Percentiles rank a stretch among this genome's conserved stretches.
These are phyloP conservation scores for Macrotyloma uniflorum DNA, from an alignment of 306 rosid species.

Conservation along the genomic window DNA sequence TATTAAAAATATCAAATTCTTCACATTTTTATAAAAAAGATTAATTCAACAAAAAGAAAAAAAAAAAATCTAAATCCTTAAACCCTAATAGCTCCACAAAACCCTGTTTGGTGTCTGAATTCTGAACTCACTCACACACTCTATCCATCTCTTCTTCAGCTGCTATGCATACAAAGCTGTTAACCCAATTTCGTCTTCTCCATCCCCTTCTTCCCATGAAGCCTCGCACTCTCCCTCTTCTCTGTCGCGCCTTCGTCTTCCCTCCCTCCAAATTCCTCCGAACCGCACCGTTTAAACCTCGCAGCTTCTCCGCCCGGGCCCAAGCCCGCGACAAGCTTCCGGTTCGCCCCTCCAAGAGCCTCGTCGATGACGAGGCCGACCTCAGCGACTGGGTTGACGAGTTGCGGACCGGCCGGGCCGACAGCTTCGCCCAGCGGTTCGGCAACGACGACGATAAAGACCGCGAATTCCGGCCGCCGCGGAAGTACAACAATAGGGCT, in stretches of 20 bases:
- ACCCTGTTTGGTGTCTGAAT: not conserved
- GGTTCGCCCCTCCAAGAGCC: conserved; percentile 54
- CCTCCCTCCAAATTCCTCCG: conserved; percentile 57
- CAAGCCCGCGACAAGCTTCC: not conserved
- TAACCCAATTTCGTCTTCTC: conserved; percentile 68
- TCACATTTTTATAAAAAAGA: not conserved
- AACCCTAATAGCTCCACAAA: not conserved
- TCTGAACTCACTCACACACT: not conserved
- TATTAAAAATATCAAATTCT: not conserved
- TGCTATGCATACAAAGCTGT: conserved; percentile 55
- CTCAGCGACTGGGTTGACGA: conserved; percentile 86
- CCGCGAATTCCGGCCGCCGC: not conserved
- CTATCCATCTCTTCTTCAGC: not conserved
- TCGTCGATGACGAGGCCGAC: conserved; percentile 82
- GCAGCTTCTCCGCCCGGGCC: conserved; percentile 46
- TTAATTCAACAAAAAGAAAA: not conserved
- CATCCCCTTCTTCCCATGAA: conserved; percentile 51
- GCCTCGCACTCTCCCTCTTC: conserved; percentile 44
- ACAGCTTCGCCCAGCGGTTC: not conserved
- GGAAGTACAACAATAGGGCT: conserved; percentile 34
- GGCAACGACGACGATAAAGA: not conserved
- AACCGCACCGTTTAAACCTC: conserved; percentile 31
- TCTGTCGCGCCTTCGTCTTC: conserved; percentile 60
- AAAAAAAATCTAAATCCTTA: not conserved
- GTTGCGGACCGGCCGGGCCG: conserved; percentile 42